phyloP scores from a whole-genome alignment of 2,329 filamentous ascomycete species.

The Penicillium sp. region DNA sequence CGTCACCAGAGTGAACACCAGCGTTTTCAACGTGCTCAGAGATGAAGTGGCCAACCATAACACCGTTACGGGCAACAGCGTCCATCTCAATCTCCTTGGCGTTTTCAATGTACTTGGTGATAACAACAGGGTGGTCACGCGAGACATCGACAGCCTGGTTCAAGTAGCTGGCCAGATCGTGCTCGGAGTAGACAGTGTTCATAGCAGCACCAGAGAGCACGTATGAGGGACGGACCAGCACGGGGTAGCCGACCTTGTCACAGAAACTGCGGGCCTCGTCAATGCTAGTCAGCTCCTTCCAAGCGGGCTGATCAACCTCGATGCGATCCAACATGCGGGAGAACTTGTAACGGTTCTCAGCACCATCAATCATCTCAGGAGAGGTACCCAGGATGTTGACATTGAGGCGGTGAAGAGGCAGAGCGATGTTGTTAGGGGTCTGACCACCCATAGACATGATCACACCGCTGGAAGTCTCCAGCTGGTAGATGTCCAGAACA shows the following conservation, averaged over 20 bases:
- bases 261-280: conserved; percentile 88
- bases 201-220: conserved; percentile 96
- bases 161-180: conserved; percentile 84
- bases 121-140: conserved; percentile 92
- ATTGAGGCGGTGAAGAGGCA: conserved; percentile 82
- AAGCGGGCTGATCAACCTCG: conserved; percentile 90
- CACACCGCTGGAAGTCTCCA: conserved; percentile 80
- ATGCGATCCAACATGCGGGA: conserved; percentile 96
- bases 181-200: conserved; percentile 98
- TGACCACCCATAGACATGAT: conserved; percentile 96
- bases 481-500: conserved; percentile 87
- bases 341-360: conserved; percentile 98
- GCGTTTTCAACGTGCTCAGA: conserved; percentile 99
- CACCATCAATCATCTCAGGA: conserved; percentile 97
- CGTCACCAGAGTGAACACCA: conserved; percentile 96
- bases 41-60: conserved; percentile 91
- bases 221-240: conserved; percentile 92
- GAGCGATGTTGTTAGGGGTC: conserved; percentile 94
- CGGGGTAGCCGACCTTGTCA: conserved; percentile 83
- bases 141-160: conserved; percentile 91
- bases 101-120: conserved; percentile 99
- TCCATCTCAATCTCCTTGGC: conserved; percentile 99
- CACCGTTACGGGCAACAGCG: conserved; percentile 86
- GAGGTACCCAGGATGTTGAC: conserved; percentile 94
- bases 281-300: conserved; percentile 96